phyloP scores from a whole-genome alignment of 2,329 filamentous ascomycete species.

The Teratosphaeria gauchensis region DNA sequence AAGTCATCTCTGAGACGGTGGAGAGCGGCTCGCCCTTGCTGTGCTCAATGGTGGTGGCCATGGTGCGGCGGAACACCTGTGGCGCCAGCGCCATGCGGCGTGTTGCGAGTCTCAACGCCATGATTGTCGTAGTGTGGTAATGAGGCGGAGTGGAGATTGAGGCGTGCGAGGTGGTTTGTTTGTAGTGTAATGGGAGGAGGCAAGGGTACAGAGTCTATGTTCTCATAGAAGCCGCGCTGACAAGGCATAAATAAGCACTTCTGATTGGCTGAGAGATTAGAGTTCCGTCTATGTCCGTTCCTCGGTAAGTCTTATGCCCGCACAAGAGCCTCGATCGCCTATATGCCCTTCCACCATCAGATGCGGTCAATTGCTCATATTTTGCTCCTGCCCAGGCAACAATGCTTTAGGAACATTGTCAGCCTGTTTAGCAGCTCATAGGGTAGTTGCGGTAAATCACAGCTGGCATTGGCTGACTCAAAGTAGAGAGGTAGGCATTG shows the following conservation, averaged over 20 bases:
- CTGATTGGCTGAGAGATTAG: background rate
- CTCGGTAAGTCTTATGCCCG: background rate
- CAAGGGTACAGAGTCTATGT: background rate
- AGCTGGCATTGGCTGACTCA: too few species aligned
- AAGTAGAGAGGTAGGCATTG: too few species aligned
- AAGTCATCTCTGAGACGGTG: conserved; percentile 16
- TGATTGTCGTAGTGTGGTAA: conserved; percentile 12
- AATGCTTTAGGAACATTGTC: too few species aligned
- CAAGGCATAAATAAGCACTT: background rate
- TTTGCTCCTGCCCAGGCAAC: too few species aligned
- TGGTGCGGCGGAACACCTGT: conserved; percentile 19
- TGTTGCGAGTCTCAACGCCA: conserved; percentile 28
- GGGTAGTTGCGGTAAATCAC: too few species aligned
- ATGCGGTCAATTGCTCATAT: background rate
- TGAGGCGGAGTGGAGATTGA: conserved; percentile 3
- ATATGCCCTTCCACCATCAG: background rate
- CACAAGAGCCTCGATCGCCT: background rate
- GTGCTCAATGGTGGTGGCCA: conserved; percentile 27
- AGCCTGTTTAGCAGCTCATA: too few species aligned
- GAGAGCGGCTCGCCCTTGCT: conserved; percentile 24
- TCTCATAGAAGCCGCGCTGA: background rate
- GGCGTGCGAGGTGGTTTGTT: background rate
- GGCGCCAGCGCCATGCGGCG: conserved; percentile 23
- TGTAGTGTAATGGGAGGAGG: background rate
- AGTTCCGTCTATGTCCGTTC: background rate